Evolutionary conservation across 495 filamentous ascomycete species (phyloP).

Genomic region (Penicillium bialowiezense): DNA sequence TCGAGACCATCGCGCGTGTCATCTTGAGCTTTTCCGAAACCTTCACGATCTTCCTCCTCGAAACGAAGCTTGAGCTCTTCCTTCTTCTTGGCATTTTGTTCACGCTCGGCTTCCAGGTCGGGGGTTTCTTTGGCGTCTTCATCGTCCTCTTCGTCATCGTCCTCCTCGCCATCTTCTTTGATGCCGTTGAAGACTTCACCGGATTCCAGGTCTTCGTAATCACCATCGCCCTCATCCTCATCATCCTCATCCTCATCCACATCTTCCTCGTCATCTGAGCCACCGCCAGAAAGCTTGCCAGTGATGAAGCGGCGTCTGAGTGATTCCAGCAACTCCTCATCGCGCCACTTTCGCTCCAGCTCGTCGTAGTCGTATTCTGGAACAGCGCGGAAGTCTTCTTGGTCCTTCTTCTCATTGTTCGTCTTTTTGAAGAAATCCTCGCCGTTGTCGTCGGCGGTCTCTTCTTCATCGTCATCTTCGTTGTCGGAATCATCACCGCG

Average conservation of each 20-base stretch:
- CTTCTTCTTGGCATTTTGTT: slow-evolving; percentile 85
- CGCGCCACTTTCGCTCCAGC: slow-evolving; percentile 80
- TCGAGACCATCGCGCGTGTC: slow-evolving; percentile 59
- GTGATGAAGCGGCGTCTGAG: slow-evolving; percentile 73
- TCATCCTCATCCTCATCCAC: slow-evolving; percentile 47
- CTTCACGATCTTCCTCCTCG: slow-evolving; percentile 95
- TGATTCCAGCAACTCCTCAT: slow-evolving; percentile 70
- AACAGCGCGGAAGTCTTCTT: slow-evolving; percentile 71
- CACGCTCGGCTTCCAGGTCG: slow-evolving; percentile 77
- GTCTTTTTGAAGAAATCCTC: slow-evolving; percentile 84
- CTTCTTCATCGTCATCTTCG: slow-evolving; percentile 38
- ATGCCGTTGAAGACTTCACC: slow-evolving; percentile 55
- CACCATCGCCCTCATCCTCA: slow-evolving; percentile 79
- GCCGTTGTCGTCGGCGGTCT: slow-evolving; percentile 62
- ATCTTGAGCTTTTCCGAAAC: slow-evolving; percentile 81
- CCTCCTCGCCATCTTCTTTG: slow-evolving; percentile 30
- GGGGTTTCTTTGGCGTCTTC: slow-evolving; percentile 31
- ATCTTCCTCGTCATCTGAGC: slow-evolving; percentile 38
- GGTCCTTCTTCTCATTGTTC: slow-evolving; percentile 58
- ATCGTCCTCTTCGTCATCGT: slow-evolving; percentile 24
- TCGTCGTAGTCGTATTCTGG: slow-evolving; percentile 77
- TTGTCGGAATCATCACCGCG: slow-evolving; percentile 54
- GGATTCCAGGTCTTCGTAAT: slow-evolving; percentile 85
- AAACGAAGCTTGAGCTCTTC: slow-evolving; percentile 93
- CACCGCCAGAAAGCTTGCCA: slow-evolving; percentile 51